phyloP scores from a whole-genome alignment of 2,329 filamentous ascomycete genomes.

The Diaporthe ilicicola region DNA sequence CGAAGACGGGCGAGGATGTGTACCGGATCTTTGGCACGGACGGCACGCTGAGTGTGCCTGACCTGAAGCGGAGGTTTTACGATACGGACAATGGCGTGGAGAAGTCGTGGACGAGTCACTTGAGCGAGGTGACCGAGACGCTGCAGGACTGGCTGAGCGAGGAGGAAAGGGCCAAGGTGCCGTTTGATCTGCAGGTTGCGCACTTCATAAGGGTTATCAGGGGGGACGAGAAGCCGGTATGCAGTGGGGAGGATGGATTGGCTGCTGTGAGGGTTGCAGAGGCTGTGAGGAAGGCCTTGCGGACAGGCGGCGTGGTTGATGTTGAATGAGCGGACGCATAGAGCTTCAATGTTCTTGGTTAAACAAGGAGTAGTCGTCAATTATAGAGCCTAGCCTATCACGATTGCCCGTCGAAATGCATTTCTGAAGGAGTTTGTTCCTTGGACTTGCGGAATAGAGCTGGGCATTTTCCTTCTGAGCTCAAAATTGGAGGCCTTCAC shows the following conservation, averaged over 20 bases:
- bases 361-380: too few relatives aligned
- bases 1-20: constrained; percentile 51
- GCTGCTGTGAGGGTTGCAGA: constrained; percentile 27
- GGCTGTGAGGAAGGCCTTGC: constrained; percentile 28
- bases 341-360: too few relatives aligned
- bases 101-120: constrained; percentile 23
- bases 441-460: too few relatives aligned
- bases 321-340: background rate
- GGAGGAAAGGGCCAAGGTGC: constrained; percentile 15
- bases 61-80: constrained; percentile 31
- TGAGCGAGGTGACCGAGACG: constrained; percentile 5
- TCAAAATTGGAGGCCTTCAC: too few relatives aligned
- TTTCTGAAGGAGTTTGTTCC: too few relatives aligned
- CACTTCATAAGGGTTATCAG: constrained; percentile 21
- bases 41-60: constrained; percentile 34
- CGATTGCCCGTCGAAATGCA: too few relatives aligned
- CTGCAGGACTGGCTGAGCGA: constrained; percentile 22
- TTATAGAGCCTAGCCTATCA: too few relatives aligned
- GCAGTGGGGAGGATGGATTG: constrained; percentile 26
- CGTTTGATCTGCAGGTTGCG: constrained; percentile 29
- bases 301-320: background rate
- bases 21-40: constrained; percentile 54
- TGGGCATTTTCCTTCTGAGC: too few relatives aligned
- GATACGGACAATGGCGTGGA: background rate
- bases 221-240: constrained; percentile 7